Conservation (phyloP, 371 early-diverging fungal species). For the Lichtheimia hyalospora region DNA sequence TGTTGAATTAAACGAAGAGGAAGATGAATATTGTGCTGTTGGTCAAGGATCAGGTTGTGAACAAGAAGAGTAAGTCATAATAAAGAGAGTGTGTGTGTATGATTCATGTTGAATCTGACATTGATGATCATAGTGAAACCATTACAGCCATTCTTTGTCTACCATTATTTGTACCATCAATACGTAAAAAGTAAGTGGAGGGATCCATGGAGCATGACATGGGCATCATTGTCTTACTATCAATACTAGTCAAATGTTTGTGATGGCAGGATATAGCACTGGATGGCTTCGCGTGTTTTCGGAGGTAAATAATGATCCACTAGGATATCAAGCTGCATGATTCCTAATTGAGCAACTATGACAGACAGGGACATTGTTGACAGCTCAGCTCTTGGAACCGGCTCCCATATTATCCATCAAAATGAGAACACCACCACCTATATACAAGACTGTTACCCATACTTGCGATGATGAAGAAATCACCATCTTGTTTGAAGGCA, state of each 20-base stretch:
- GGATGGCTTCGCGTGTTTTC: slow-evolving; percentile 66
- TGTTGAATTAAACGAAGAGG: slow-evolving; percentile 32
- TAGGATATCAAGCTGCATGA: too few relatives aligned
- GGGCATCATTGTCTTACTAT: not conserved
- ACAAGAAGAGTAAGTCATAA: slow-evolving; percentile 25
- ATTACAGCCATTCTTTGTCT: slow-evolving; percentile 59
- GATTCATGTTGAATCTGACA: not conserved
- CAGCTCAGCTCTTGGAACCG: slow-evolving; percentile 57
- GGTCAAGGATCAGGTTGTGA: slow-evolving; percentile 61
- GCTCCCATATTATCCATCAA: slow-evolving; percentile 53
- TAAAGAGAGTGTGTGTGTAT: not conserved
- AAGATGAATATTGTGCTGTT: slow-evolving; percentile 45
- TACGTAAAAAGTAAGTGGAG: slow-evolving; percentile 45
- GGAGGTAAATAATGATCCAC: slow-evolving; percentile 32
- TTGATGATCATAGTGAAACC: slow-evolving; percentile 34
- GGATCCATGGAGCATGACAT: not conserved
- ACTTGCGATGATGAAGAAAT: slow-evolving; percentile 61
- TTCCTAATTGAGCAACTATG: too few relatives aligned
- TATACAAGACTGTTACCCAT: slow-evolving; percentile 24
- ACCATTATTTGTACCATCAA: slow-evolving; percentile 58
- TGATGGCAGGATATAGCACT: slow-evolving; percentile 61
- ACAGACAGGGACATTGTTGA: slow-evolving; percentile 53
- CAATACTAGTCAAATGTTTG: slow-evolving; percentile 50
- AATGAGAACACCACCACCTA: slow-evolving; percentile 48
- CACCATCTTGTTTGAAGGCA: slow-evolving; percentile 52